Percentiles rank a stretch among this genome's conserved stretches.
Evolutionary conservation across 306 rosid genomes (phyloP).

Genomic region (Cajanus cajan): DNA sequence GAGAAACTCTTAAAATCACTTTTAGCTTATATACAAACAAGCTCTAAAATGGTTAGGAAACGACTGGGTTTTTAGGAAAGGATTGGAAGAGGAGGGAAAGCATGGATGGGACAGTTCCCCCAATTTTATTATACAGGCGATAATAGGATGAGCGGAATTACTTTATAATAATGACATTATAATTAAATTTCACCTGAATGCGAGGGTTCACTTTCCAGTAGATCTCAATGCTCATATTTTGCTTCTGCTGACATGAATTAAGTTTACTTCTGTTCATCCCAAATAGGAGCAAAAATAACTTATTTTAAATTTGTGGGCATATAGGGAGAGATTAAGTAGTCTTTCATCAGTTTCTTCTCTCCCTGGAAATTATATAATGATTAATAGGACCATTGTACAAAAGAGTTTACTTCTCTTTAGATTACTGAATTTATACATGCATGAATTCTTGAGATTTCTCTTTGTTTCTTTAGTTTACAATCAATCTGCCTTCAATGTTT

Average conservation of each 20-base stretch:
- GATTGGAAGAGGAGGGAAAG: not conserved
- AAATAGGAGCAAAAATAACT: not conserved
- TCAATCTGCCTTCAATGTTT: not conserved
- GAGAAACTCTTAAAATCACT: too few relatives aligned
- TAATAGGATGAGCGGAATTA: not conserved
- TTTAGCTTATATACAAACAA: too few relatives aligned
- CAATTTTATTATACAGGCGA: not conserved
- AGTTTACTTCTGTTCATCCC: not conserved
- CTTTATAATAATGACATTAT: not conserved
- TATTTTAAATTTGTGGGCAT: not conserved
- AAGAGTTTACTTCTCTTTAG: not conserved
- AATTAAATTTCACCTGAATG: not conserved
- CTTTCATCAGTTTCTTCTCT: not conserved
- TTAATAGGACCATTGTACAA: not conserved
- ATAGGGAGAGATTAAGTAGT: not conserved
- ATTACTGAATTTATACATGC: not conserved
- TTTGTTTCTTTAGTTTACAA: not conserved
- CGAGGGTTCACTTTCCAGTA: not conserved
- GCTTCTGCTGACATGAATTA: not conserved
- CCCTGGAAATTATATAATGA: not conserved
- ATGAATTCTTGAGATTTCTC: not conserved
- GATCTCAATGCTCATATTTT: not conserved
- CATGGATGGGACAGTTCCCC: not conserved
- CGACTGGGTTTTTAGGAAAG: not conserved
- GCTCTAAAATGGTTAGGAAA: conserved; percentile 2